Evolutionary conservation across 139 green algal genomes (phyloP).

Genomic region (Spirogloea muscicola): DNA sequence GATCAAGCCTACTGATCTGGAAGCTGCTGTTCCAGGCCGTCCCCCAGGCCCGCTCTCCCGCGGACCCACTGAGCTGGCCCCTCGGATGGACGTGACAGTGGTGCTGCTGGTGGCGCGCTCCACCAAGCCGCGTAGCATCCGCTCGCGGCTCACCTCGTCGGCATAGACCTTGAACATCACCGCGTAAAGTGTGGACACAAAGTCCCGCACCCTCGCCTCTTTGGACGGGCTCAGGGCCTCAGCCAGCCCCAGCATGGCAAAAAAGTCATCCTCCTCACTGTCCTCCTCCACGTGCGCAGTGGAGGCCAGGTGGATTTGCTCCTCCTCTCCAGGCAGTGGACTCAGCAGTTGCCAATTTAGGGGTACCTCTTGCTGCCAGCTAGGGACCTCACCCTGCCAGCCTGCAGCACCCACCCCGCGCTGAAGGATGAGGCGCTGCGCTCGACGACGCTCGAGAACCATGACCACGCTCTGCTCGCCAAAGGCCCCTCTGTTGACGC

Average conservation of each 20-base stretch:
- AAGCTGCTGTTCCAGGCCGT: no score
- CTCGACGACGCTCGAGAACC: conserved; percentile 53
- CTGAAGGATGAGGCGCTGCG: conserved; percentile 46
- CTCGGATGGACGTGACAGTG: conserved; percentile 9
- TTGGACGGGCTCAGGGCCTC: conserved; percentile 37
- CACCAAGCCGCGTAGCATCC: conserved; percentile 54
- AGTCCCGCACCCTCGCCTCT: conserved; percentile 29
- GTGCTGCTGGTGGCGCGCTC: conserved; percentile 37
- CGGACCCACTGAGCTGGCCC: no score
- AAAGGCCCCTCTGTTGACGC: conserved; percentile 28
- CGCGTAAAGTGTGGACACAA: conserved; percentile 45
- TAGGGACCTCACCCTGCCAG: not conserved
- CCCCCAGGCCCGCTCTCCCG: no score
- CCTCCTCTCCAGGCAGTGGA: no score
- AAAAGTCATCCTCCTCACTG: conserved; percentile 38
- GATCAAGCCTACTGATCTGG: no score
- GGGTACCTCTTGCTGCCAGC: no score
- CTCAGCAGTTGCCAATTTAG: no score
- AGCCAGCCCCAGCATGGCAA: conserved; percentile 29
- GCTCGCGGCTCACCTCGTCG: conserved; percentile 43
- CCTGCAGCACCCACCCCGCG: not conserved
- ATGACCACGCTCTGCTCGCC: conserved; percentile 42
- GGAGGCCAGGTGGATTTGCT: no score
- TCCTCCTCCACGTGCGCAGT: no score
- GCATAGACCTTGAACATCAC: conserved; percentile 55